These are phyloP conservation scores for Physocladia obscura DNA, from an alignment of 192 early-diverging fungal genomes.

Conservation along the genomic window DNA sequence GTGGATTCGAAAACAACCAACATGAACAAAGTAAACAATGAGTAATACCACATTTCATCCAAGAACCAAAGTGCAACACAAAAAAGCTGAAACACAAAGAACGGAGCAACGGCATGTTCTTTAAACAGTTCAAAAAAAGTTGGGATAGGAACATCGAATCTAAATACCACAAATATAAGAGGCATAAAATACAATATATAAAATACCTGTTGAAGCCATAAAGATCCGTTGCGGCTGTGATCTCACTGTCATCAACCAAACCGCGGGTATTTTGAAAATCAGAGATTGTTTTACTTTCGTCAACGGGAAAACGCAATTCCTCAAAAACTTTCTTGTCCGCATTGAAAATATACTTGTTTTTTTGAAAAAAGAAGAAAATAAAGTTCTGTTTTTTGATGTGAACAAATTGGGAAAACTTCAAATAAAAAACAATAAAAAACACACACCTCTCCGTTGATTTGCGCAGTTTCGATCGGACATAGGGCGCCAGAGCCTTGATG, in stretches of 20 bases:
- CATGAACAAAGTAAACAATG: conserved; percentile 96
- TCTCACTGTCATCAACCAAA: conserved; percentile 59
- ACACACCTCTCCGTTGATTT: conserved; percentile 39
- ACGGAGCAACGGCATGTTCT: conserved; percentile 97
- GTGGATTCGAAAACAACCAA: conserved; percentile 96
- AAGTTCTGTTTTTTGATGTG: background rate
- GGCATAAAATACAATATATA: background rate
- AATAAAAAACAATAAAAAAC: too few relatives aligned
- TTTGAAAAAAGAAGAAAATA: conserved; percentile 86
- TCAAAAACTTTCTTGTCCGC: conserved; percentile 78
- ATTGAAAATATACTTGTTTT: conserved; percentile 92
- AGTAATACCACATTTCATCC: conserved; percentile 99
- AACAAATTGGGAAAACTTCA: conserved; percentile 41
- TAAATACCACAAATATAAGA: conserved; percentile 25
- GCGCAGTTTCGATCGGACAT: conserved; percentile 67
- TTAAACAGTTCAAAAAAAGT: conserved; percentile 94
- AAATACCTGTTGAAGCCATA: conserved; percentile 77
- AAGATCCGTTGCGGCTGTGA: conserved; percentile 60
- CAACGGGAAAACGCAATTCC: conserved; percentile 76
- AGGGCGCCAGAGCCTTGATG: conserved; percentile 83
- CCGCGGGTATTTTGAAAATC: conserved; percentile 68
- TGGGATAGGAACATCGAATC: conserved; percentile 92
- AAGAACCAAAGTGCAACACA: conserved; percentile 98
- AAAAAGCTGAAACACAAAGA: conserved; percentile 99
- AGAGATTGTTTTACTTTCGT: conserved; percentile 60